Evolutionary conservation across 108 stramenopile genomes (phyloP).

Genomic region (Cyclotella cryptica): DNA sequence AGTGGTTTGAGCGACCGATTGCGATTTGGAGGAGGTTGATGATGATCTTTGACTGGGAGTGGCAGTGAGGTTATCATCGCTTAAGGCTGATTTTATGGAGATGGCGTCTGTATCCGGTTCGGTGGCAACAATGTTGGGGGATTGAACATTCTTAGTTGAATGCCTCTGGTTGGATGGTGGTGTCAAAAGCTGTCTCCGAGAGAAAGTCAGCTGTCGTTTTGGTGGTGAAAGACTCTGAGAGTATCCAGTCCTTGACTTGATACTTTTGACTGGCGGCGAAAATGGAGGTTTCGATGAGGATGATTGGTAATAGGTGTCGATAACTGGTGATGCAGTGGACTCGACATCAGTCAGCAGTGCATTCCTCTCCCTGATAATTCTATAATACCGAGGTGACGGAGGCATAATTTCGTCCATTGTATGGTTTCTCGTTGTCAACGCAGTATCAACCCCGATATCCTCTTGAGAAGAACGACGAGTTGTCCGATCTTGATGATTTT

Average conservation of each 20-base stretch:
- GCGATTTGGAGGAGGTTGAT: constrained; percentile 3
- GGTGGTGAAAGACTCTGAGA: neutral
- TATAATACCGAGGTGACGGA: constrained; percentile 4
- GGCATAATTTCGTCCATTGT: constrained; percentile 10
- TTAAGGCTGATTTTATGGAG: constrained; percentile 1
- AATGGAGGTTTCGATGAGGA: constrained; percentile 7
- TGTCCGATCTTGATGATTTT: neutral
- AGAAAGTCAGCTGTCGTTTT: neutral
- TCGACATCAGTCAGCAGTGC: neutral
- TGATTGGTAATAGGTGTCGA: neutral
- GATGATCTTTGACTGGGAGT: neutral
- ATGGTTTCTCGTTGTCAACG: neutral
- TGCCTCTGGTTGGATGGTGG: constrained; percentile 3
- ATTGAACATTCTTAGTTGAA: neutral
- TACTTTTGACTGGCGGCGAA: constrained; percentile 1
- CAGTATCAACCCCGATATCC: neutral
- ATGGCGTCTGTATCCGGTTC: neutral
- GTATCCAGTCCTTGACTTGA: neutral
- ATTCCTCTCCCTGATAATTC: constrained; percentile 10
- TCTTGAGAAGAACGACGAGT: neutral
- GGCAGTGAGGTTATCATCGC: neutral
- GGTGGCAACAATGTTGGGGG: neutral
- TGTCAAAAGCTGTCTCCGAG: neutral
- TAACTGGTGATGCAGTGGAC: neutral
- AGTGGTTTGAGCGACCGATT: constrained; percentile 9